Conservation (phyloP, 306 rosid species). For the Sindora glabra region DNA sequence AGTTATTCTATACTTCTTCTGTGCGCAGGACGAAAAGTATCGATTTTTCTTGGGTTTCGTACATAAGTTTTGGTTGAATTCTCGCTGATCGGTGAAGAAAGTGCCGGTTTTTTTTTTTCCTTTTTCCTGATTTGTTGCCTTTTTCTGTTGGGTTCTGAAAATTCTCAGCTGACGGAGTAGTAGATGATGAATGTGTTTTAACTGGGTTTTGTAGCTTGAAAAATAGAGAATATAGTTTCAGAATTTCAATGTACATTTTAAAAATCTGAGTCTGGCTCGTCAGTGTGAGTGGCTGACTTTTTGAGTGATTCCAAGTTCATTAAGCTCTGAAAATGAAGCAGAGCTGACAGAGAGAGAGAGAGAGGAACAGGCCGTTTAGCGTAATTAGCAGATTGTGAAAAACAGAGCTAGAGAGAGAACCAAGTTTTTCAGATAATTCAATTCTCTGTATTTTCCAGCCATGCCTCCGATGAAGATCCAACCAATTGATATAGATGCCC, state of each 20-base stretch:
- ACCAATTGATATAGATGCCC: conserved; percentile 65
- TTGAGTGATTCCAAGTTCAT: background rate
- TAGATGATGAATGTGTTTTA: conserved; percentile 11
- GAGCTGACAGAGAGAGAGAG: background rate
- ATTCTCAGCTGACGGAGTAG: background rate
- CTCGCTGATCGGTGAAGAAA: background rate
- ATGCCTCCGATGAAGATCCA: conserved; percentile 97
- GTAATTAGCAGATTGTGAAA: background rate
- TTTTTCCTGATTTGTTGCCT: conserved; percentile 4
- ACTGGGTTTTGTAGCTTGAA: too few species aligned
- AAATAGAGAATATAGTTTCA: background rate
- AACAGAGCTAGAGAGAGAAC: background rate
- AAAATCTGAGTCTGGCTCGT: background rate
- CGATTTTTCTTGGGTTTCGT: background rate
- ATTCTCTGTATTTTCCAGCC: background rate
- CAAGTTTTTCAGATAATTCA: background rate
- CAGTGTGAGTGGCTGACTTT: conserved; percentile 7
- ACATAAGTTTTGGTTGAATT: background rate
- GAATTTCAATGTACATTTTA: background rate
- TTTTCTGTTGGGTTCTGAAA: too few species aligned
- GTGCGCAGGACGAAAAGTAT: conserved; percentile 22
- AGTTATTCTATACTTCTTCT: conserved; percentile 14
- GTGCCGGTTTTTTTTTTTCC: background rate
- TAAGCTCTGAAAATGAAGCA: background rate
- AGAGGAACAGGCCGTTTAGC: background rate